Base-by-base conservation (phyloP, 768 basidiomycete species). In the Tylopilus subfusipes region DNA sequence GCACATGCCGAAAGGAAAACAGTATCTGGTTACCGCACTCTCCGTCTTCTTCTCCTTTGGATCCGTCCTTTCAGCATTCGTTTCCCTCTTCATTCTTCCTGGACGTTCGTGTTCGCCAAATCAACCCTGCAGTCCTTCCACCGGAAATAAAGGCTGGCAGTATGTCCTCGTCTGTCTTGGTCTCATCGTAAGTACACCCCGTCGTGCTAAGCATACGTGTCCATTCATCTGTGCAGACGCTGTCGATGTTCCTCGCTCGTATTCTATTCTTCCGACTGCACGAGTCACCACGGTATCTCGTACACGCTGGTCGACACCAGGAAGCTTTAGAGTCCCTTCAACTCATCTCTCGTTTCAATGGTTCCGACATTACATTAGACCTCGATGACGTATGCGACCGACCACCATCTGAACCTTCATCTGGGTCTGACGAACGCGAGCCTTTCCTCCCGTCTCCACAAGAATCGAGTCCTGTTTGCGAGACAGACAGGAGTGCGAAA, bases 1-100 rank as follows among this genome's bases (percentile, higher is more conserved):
- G 64, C 93, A 97, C 63, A 85, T 98, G 76, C 96, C 96, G 3
- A 84, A 86, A 59, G 82, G 82, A n/a, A 93, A 94, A 59, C 85
- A 93, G 63, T 93, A 96, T 67, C 82, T 98, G 29, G 86, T 98
- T 50, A 96, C 93, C 0, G 88, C 87, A 0, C 80, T 97, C 22
- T 93, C 93, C 5, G 82, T 94, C n/a, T 98, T 98, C 76, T 98
- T 98, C 77, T 94, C 93, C 7, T 72, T 97, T 36, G 96, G 96
- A 43, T 86, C 95, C 0, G 91, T 98, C 40, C 68, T 97, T 5
- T 77, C 93, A 2, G 92, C 94, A 0, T 66, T 93, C 11, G 82
- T 95, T 33, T 92, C 85, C 34, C 80, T 95, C 31, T 50, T 87
- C 45, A 78, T 94, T 49, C 81, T 99, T 33, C 97, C 97, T 1